Evolutionary conservation across 2,329 filamentous ascomycete species (phyloP), one percentile per base, ranked within the genome.

Genomic region (Aurifilum marmelostoma): DNA sequence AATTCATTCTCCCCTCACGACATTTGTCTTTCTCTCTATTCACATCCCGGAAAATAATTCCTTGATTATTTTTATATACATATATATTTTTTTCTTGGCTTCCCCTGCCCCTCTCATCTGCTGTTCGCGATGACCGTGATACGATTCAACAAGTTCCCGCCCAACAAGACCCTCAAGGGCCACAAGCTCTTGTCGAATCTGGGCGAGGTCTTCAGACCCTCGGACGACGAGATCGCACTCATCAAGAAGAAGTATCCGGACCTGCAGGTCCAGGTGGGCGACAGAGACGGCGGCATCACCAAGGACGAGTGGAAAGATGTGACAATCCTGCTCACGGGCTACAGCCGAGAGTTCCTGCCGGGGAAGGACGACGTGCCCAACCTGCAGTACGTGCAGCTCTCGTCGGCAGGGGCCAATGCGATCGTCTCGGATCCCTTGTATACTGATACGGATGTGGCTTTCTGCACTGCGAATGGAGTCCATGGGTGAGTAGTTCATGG

Each of bases 391-490:
- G 81, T 88, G 24, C 86, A 88, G 76, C 80, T 89, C 8, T 78
- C 81, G 29, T 86, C 83, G 67, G 87, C 87, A 1, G 87, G 87
- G 8, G 83, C 83, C 1, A 86, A 88, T 66, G 80, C 82, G 66
- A 74, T 88, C 14, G 63, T 84, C 11, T 75, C 82, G 2, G 75
- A 81, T 16, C 82, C 83, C 1, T 68, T 88, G 0, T 88, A 85
- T 69, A 80, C 76, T 29, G 83, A 86, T 29, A 85, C 82, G 0
- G 78, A 85, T 63, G 77, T 87, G 9, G 74, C 77, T 0, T 86
- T 89, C 70, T 85, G 82, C 59, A 86, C 85, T 0, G 85, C 85
- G 0, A 88, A 86, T 69, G 87, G 87, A 0, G 83, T 88, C n/a
- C 85, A 87, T 54, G 85, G 84, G 85, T 86, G 71, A 75, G 82